Base-by-base conservation (phyloP, 306 rosid species). In the Medicago lupulina region DNA sequence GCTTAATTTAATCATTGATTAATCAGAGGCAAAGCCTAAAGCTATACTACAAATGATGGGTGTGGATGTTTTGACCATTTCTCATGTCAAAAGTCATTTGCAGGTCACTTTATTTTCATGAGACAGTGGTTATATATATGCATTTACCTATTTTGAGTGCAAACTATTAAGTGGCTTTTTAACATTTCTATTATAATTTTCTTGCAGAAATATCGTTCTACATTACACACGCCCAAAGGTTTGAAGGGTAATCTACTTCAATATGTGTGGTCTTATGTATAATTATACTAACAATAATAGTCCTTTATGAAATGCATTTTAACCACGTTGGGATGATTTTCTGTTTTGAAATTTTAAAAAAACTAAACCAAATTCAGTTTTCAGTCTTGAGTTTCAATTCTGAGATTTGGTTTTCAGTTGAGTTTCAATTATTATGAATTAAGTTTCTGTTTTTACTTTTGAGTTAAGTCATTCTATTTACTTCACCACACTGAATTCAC, bases 11-110 rank as follows among this genome's bases (percentile, higher is more conserved):
- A 16, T 64, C 9, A 18, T 41, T 66, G 38, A 19, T 66, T 66
- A 41, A 11, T 41, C 53, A 65, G 5, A 66, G 71, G 71, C 71
- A 66, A 66, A 66, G 38, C 71, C 71, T 66, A 66, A 66, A 54
- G 54, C 71, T 41, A 41, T 66, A 66, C 36, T 41, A 41, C 17
- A 66, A 17, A 41, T 41, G 71, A 66, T 66, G 71, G 71, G 71
- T 66, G 43, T 46, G 10, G 38, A 66, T 41, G 53, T 10, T 6
- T 23, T 66, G 11, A 41, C 51, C 18, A 41, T 66, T 18, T 18
- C 71, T 6, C 46, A 66, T 23, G 71, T 66, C 19, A 66, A 66
- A 41, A 66, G 71, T 43, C 71, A 66, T 66, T 41, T 66, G 53
- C 71, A 66, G 71, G 71, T 66, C 19, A 5, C 7, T 31, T 66